Percentiles rank a stretch among this genome's conserved stretches.
Conservation (phyloP, 2,329 filamentous ascomycete species). For the Rugonectria rugulosa region DNA sequence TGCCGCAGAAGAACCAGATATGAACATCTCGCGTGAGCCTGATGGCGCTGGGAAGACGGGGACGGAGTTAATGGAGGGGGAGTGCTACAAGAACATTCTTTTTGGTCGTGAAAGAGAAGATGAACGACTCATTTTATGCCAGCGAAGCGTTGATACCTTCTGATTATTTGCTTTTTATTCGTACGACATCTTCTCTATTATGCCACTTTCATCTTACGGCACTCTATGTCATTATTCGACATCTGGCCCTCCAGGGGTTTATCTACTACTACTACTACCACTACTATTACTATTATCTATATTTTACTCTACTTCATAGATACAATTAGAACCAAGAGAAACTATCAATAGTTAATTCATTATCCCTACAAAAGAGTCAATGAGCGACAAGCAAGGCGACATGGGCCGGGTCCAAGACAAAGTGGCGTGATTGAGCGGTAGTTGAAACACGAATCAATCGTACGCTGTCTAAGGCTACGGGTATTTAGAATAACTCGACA, state of each 20-base stretch:
- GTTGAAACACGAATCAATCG: slow-evolving; percentile 33
- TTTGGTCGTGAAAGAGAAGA: slow-evolving; percentile 14
- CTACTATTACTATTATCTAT: no score
- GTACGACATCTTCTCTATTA: slow-evolving; percentile 31
- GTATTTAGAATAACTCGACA: no score
- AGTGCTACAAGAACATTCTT: not conserved
- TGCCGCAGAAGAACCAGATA: slow-evolving; percentile 24
- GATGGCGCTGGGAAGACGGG: not conserved
- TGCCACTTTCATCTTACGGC: slow-evolving; percentile 29
- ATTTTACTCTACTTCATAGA: not conserved
- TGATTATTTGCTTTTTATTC: slow-evolving; percentile 6
- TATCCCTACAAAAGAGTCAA: not conserved
- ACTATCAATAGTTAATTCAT: no score
- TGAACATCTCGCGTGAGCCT: slow-evolving; percentile 1
- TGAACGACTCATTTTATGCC: slow-evolving; percentile 19
- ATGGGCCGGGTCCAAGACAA: slow-evolving; percentile 7
- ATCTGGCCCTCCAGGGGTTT: slow-evolving; percentile 33
- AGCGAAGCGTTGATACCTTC: slow-evolving; percentile 19
- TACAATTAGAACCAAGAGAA: no score
- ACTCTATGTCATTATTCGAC: slow-evolving; percentile 32
- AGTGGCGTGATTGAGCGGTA: slow-evolving; percentile 24
- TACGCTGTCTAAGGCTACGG: slow-evolving; percentile 10
- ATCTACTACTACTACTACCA: slow-evolving; percentile 25
- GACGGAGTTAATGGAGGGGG: slow-evolving; percentile 8
- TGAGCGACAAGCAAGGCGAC: not conserved